These are phyloP conservation scores for Stephanodiscus triporus DNA, from an alignment of 108 stramenopile genomes.

Conservation along the genomic window DNA sequence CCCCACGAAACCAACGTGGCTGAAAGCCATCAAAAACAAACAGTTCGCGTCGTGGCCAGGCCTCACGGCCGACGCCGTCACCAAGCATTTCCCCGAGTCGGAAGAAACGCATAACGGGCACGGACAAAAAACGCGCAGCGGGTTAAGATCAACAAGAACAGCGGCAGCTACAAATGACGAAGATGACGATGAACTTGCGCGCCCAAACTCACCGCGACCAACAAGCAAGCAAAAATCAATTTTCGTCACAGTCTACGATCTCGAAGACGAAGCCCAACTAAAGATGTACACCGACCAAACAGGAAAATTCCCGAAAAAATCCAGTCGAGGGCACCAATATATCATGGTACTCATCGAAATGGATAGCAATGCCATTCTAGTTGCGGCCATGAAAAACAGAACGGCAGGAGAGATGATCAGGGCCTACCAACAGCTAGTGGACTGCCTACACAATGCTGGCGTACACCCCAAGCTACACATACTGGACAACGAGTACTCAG, in stretches of 20 bases:
- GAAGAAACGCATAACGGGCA: slow-evolving; percentile 19
- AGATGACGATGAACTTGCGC: not conserved
- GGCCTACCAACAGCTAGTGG: not conserved
- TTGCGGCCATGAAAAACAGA: slow-evolving; percentile 26
- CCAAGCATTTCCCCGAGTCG: slow-evolving; percentile 17
- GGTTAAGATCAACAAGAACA: slow-evolving; percentile 15
- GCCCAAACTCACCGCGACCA: not conserved
- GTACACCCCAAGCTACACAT: not conserved
- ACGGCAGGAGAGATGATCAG: slow-evolving; percentile 6
- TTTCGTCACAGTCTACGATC: not conserved
- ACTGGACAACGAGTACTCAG: not conserved
- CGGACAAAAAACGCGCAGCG: not conserved
- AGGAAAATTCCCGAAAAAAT: slow-evolving; percentile 35
- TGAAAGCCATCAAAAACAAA: slow-evolving; percentile 13
- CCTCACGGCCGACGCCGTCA: slow-evolving; percentile 15
- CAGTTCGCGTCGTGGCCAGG: slow-evolving; percentile 24
- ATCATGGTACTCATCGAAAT: slow-evolving; percentile 46
- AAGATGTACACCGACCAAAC: slow-evolving; percentile 53
- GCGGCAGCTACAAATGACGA: not conserved
- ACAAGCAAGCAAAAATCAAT: not conserved
- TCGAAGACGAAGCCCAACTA: not conserved
- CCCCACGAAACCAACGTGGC: slow-evolving; percentile 15
- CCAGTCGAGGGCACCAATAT: slow-evolving; percentile 48
- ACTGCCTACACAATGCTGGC: not conserved
- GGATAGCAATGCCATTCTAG: slow-evolving; percentile 47